Evolutionary conservation across 2,329 filamentous ascomycete genomes (phyloP).

Genomic region (Fusarium sp.): DNA sequence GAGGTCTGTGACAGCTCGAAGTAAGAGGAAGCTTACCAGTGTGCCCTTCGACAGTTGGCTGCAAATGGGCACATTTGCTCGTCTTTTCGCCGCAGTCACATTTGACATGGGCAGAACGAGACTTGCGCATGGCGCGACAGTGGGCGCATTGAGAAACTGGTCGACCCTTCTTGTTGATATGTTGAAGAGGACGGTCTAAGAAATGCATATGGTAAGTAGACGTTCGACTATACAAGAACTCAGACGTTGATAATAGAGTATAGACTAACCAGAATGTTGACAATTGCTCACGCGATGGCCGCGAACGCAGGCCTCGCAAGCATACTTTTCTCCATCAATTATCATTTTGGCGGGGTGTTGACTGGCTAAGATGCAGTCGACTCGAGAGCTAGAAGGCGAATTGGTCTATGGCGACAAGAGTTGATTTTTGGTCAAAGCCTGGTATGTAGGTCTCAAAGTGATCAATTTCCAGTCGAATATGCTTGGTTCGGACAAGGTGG

Average conservation of each 20-base stretch:
- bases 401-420: conserved; percentile 8
- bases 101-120: conserved; percentile 91
- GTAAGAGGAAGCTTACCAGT: conserved; percentile 60
- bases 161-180: conserved; percentile 97
- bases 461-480: conserved; percentile 20
- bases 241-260: background rate
- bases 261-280: conserved; percentile 85
- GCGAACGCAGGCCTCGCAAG: conserved; percentile 97
- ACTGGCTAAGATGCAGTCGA: conserved; percentile 23
- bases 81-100: conserved; percentile 97
- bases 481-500: conserved; percentile 16
- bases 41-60: conserved; percentile 67
- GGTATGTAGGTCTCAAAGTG: conserved; percentile 12
- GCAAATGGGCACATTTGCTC: conserved; percentile 73
- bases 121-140: conserved; percentile 96
- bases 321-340: conserved; percentile 96
- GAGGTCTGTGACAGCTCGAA: conserved; percentile 8
- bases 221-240: conserved; percentile 7
- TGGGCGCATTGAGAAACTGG: conserved; percentile 98
- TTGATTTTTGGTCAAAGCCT: conserved; percentile 4
- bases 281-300: conserved; percentile 99
- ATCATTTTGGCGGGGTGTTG: conserved; percentile 66
- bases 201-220: conserved; percentile 39
- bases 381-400: conserved; percentile 2
- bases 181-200: conserved; percentile 87